phyloP scores from a whole-genome alignment of 352 stramenopile genomes.

The Phytophthora citricola region DNA sequence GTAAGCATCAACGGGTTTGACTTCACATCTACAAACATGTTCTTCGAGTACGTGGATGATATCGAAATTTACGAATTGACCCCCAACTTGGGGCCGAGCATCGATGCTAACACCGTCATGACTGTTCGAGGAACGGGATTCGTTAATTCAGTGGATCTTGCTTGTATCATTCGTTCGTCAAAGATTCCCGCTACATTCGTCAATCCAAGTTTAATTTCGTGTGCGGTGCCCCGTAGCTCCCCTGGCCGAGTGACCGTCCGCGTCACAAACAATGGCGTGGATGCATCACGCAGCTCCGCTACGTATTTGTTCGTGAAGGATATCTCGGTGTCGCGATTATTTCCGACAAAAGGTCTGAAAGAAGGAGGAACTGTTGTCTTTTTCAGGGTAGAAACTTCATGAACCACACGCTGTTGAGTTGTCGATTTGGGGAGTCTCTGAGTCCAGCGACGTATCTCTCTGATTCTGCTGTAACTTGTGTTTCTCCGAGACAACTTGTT shows the following conservation, averaged over 20 bases:
- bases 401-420: conserved; percentile 89
- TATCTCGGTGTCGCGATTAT: conserved; percentile 78
- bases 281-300: conserved; percentile 48
- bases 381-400: conserved; percentile 95
- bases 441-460: conserved; percentile 85
- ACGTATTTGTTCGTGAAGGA: conserved; percentile 89
- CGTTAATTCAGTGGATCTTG: conserved; percentile 56
- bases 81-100: conserved; percentile 62
- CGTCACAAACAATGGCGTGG: conserved; percentile 86
- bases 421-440: conserved; percentile 82
- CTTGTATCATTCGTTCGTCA: conserved; percentile 58
- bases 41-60: conserved; percentile 56
- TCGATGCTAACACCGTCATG: conserved; percentile 66
- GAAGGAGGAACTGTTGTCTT: conserved; percentile 89
- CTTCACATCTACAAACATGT: conserved; percentile 46
- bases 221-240: conserved; percentile 58
- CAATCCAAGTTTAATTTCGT: conserved; percentile 58
- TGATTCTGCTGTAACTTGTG: conserved; percentile 77
- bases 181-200: conserved; percentile 55
- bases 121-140: conserved; percentile 72
- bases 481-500: conserved; percentile 69
- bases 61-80: conserved; percentile 53
- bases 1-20: conserved; percentile 67
- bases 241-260: conserved; percentile 73
- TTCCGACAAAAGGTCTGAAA: conserved; percentile 76